phyloP scores from a whole-genome alignment of 768 basidiomycete genomes.

The Pleurotus eryngii region DNA sequence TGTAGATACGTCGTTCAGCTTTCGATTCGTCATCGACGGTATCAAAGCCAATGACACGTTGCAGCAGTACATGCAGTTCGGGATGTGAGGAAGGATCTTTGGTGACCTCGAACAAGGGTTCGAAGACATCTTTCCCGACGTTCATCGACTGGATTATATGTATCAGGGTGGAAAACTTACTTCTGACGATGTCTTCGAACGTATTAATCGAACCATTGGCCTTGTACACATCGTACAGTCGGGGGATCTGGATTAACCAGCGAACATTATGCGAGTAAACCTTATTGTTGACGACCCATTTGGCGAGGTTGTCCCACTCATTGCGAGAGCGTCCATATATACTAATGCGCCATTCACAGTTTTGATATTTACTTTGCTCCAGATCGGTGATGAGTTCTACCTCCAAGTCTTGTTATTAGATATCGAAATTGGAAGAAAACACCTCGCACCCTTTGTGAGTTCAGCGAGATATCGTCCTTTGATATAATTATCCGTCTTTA shows the following conservation, averaged over 20 bases:
- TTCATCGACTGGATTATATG: not conserved
- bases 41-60: conserved; percentile 94
- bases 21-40: conserved; percentile 99
- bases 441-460: conserved; percentile 71
- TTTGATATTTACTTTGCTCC: conserved; percentile 99
- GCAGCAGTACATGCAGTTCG: conserved; percentile 91
- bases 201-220: conserved; percentile 76
- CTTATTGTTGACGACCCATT: conserved; percentile 94
- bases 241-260: conserved; percentile 95
- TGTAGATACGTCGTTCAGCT: conserved; percentile 84
- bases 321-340: conserved; percentile 81
- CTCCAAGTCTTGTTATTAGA: not conserved
- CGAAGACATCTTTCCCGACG: conserved; percentile 71
- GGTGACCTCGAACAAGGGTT: conserved; percentile 94
- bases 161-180: conserved; percentile 43
- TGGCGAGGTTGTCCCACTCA: conserved; percentile 98
- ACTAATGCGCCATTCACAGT: conserved; percentile 96
- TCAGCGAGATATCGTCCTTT: conserved; percentile 93
- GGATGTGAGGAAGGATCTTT: conserved; percentile 87
- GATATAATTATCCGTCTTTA: conserved; percentile 97
- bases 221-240: conserved; percentile 95
- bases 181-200: conserved; percentile 88
- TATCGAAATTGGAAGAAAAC: not conserved
- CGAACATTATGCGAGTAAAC: conserved; percentile 95
- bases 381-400: conserved; percentile 96